Conservation (phyloP, 2,329 filamentous ascomycete genomes). For the Colletotrichum lindemuthianum region DNA sequence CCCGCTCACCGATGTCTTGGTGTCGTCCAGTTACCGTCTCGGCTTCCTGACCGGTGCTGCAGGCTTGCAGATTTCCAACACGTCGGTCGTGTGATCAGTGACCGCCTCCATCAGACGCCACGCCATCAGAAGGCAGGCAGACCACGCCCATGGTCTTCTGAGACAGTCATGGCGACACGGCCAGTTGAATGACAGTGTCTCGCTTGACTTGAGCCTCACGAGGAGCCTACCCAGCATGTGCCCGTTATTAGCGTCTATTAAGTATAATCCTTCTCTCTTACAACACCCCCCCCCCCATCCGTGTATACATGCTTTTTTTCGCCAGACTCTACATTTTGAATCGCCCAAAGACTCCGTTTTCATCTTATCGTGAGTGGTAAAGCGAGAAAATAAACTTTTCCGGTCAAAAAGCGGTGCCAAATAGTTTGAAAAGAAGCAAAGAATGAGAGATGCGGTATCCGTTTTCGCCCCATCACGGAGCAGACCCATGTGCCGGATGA, state of each 20-base stretch:
- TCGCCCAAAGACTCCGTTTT: slow-evolving; percentile 25
- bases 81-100: slow-evolving; percentile 24
- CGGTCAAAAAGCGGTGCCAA: slow-evolving; percentile 1
- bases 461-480: slow-evolving; percentile 11
- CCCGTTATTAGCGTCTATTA: slow-evolving; percentile 5
- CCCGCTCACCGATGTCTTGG: slow-evolving; percentile 29
- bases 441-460: slow-evolving; percentile 11
- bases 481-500: slow-evolving; percentile 14
- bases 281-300: slow-evolving; percentile 1
- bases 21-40: neutral
- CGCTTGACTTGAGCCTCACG: neutral
- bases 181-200: neutral
- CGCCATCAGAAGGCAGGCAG: neutral
- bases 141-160: neutral
- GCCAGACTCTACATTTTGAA: slow-evolving; percentile 19
- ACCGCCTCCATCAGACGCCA: slow-evolving; percentile 9
- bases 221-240: neutral
- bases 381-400: slow-evolving; percentile 24
- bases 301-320: slow-evolving; percentile 30
- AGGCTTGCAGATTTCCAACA: slow-evolving; percentile 26
- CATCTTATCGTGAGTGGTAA: slow-evolving; percentile 19
- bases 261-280: slow-evolving; percentile 3
- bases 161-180: neutral
- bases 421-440: slow-evolving; percentile 4
- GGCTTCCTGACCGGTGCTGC: slow-evolving; percentile 25